Conservation (phyloP, 169 alveolate species). For the Perkinsus olseni region DNA sequence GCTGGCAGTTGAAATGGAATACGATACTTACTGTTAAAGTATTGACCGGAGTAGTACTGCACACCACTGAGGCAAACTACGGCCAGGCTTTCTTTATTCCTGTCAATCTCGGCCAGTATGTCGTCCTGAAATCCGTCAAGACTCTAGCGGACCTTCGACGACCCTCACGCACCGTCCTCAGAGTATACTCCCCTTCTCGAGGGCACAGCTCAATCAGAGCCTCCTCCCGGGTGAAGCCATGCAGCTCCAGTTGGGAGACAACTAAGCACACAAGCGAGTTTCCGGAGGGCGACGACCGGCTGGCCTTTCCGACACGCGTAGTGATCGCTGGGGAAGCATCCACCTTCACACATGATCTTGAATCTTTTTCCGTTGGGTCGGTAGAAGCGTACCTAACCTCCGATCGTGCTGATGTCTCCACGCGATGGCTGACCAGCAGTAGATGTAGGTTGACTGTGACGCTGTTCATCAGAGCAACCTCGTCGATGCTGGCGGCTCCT, state of each 20-base stretch:
- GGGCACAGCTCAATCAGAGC: background rate
- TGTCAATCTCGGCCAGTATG: background rate
- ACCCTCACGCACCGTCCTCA: background rate
- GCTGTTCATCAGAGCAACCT: conserved; percentile 6
- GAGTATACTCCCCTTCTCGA: background rate
- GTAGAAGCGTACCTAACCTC: background rate
- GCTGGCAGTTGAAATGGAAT: background rate
- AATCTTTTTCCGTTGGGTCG: background rate
- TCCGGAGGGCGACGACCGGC: background rate
- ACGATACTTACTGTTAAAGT: background rate
- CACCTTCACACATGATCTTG: background rate
- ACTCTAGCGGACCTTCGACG: background rate
- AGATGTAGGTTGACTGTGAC: background rate
- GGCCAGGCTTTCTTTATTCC: background rate
- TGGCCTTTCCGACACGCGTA: background rate
- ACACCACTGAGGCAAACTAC: conserved; percentile 3
- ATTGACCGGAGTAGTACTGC: conserved; percentile 8
- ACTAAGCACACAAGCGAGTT: background rate
- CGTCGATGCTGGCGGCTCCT: background rate
- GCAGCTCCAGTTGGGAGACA: background rate
- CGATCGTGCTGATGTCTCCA: background rate
- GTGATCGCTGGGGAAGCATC: background rate
- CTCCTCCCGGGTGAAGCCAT: background rate
- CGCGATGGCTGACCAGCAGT: background rate
- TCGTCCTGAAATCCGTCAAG: background rate